A percentile compares a stretch with the other conserved stretches of the same genome.
Conservation (phyloP, 176 grass and related monocot species). For the Neostapfia colusana region DNA sequence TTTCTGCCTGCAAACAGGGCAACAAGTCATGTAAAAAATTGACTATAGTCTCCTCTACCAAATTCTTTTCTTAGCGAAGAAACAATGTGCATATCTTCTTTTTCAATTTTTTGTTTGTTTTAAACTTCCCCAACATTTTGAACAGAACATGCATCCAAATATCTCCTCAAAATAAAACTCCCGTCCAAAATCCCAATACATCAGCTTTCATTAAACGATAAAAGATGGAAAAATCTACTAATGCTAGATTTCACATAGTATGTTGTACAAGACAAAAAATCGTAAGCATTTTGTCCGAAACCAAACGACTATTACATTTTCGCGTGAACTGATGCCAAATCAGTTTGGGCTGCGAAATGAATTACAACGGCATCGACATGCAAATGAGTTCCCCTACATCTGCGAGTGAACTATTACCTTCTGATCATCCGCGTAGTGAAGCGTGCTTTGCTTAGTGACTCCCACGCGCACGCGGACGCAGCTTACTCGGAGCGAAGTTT, state of each 20-base stretch:
- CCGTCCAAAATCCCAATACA: neutral
- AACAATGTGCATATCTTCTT: conserved; percentile 15
- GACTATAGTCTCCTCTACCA: neutral
- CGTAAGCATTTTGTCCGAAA: neutral
- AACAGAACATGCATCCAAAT: neutral
- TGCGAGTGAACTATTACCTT: neutral
- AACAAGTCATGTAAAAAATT: neutral
- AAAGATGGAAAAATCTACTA: neutral
- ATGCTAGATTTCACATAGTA: neutral
- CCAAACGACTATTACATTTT: neutral
- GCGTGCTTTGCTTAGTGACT: conserved; percentile 44
- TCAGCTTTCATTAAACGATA: neutral
- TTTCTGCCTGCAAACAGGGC: conserved; percentile 11
- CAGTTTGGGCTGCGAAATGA: neutral
- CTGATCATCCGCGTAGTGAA: neutral
- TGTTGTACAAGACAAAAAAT: neutral
- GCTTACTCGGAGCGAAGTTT: neutral
- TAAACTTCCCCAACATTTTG: neutral
- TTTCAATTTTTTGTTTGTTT: neutral
- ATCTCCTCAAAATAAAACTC: neutral
- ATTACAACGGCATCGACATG: neutral
- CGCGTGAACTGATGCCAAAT: neutral
- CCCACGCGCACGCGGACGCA: neutral
- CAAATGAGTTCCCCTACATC: neutral
- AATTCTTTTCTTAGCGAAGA: conserved; percentile 45